These are phyloP conservation scores for Cladosporium sphaerospermum DNA, from an alignment of 2,329 filamentous ascomycete species.

Conservation along the genomic window DNA sequence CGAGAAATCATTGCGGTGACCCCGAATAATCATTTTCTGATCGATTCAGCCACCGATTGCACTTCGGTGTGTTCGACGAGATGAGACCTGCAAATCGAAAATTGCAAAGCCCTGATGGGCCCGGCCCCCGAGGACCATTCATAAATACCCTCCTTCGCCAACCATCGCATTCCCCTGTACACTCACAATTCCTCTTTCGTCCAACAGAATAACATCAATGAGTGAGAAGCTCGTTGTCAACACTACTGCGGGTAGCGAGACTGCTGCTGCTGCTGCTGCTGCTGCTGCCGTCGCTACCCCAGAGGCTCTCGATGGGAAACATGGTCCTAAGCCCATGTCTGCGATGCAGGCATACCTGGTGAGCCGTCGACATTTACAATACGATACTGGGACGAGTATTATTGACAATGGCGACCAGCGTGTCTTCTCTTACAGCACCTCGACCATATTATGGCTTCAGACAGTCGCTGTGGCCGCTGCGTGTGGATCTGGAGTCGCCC, in stretches of 20 bases:
- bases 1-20: neutral
- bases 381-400: neutral
- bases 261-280: neutral
- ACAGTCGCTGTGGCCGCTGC: neutral
- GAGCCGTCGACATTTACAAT: neutral
- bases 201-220: neutral
- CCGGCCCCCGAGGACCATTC: neutral
- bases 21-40: neutral
- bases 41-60: neutral
- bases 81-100: neutral
- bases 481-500: neutral
- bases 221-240: neutral
- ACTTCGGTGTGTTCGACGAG: neutral
- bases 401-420: neutral
- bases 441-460: neutral
- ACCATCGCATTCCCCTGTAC: neutral
- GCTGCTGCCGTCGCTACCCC: neutral
- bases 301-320: neutral
- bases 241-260: neutral
- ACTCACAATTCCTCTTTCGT: neutral
- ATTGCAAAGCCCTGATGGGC: neutral
- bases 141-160: neutral
- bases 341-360: neutral
- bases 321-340: neutral
- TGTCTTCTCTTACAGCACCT: neutral